phyloP scores from a whole-genome alignment of 192 early-diverging fungal genomes.

The Pecoramyces ruminantium region DNA sequence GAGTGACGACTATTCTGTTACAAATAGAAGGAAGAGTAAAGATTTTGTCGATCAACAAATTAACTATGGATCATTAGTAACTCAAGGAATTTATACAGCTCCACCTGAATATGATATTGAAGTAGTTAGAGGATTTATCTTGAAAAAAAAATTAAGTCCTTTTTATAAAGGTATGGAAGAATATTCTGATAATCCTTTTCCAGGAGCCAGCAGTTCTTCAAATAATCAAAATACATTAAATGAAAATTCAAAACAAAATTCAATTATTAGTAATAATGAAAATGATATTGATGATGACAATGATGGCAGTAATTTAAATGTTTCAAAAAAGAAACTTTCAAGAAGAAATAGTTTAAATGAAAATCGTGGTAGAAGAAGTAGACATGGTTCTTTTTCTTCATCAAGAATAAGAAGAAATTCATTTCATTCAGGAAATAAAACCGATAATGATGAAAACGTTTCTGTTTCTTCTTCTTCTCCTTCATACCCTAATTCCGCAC shows the following conservation, averaged over 20 bases:
- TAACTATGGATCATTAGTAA: neutral
- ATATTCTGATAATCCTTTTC: conserved; percentile 22
- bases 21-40: neutral
- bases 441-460: neutral
- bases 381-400: neutral
- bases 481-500: neutral
- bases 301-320: neutral
- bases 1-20: neutral
- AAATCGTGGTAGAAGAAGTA: neutral
- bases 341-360: neutral
- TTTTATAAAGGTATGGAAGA: conserved; percentile 73
- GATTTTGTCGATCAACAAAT: neutral
- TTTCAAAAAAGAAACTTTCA: neutral
- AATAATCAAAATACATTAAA: neutral
- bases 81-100: conserved; percentile 1
- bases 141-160: conserved; percentile 55
- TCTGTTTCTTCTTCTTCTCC: neutral
- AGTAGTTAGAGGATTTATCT: conserved; percentile 54
- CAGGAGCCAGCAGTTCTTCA: neutral
- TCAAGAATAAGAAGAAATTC: neutral
- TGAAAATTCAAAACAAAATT: too few relatives aligned
- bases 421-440: neutral
- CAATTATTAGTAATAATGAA: neutral
- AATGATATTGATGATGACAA: neutral
- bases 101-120: conserved; percentile 63